Evolutionary conservation across 805 yeast genomes (phyloP), one percentile per base, ranked within the genome.

Genomic region (Candida sphagnicola): DNA sequence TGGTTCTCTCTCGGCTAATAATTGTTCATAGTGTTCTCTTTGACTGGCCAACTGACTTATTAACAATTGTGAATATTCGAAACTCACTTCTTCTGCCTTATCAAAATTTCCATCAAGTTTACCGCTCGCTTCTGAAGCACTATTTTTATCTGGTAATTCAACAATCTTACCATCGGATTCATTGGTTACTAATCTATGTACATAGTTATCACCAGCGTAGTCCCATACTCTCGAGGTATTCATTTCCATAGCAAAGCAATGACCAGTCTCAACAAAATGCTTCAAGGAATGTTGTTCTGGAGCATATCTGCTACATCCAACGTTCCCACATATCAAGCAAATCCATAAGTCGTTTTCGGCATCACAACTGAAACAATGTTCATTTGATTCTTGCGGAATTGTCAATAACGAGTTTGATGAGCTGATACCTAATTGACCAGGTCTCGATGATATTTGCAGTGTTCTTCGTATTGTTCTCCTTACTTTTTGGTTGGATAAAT

Each of bases 171-270:
- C 97, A 56, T 89, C 96, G 0, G 82, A 72, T 56, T 85, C 90
- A 58, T 86, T 88, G 44, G 89, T 87, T 3, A 89, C 74, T 31
- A 89, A 62, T 35, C 97, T 61, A 58, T 89, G 97, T 8, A 89
- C 96, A 57, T 89, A 89, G 46, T 79, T 80, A 55, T 89, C 97
- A 2, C 90, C 90, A 0, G 90, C 89, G 56, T 89, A 89, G 57
- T 89, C 96, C 97, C 97, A 89, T 1, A 89, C 95, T 29, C 97
- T 68, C 44, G 89, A 93, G 0, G 95, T 77, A 8, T 70, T 61
- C 33, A 86, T 67, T 53, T 89, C 96, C 95, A 89, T 88, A 0
- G 96, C 85, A 63, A 86, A 89, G 50, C 95, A 85, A 58, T 89
- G 97, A 4, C 83, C 80, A 0, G 95, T 82, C 8, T 69, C 67